These are phyloP conservation scores for Penicillium sclerotigenum DNA, from an alignment of 2,329 filamentous ascomycete species.

Conservation along the genomic window DNA sequence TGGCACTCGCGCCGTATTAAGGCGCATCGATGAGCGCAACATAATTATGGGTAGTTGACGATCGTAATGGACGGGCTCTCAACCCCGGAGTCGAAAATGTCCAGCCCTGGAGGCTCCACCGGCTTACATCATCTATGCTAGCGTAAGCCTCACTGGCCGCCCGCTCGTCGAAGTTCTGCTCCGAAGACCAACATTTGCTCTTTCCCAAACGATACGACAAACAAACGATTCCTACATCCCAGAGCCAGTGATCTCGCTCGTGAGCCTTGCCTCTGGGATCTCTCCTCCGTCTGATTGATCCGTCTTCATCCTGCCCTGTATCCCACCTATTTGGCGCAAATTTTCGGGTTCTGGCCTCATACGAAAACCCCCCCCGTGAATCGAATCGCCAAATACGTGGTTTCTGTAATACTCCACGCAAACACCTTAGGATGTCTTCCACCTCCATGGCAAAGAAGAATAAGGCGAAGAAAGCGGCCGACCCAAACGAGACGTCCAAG, in stretches of 20 bases:
- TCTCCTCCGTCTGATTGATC: constrained; percentile 16
- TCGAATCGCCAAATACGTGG: neutral
- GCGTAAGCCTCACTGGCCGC: constrained; percentile 5
- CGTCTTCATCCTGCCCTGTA: constrained; percentile 8
- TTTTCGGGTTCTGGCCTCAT: constrained; percentile 17
- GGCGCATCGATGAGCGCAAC: constrained; percentile 33
- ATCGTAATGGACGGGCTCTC: neutral
- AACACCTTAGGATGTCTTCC: constrained; percentile 40
- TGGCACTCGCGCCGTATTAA: constrained; percentile 26
- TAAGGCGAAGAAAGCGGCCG: constrained; percentile 79
- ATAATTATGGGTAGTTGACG: constrained; percentile 21
- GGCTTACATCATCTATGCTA: constrained; percentile 9
- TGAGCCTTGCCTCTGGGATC: constrained; percentile 22
- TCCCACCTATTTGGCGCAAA: constrained; percentile 17
- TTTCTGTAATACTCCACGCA: constrained; percentile 12
- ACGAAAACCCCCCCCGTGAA: neutral
- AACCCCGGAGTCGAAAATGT: constrained; percentile 8
- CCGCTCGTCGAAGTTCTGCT: constrained; percentile 11
- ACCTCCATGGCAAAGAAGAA: constrained; percentile 66
- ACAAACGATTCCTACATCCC: constrained; percentile 10
- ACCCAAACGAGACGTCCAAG: constrained; percentile 86
- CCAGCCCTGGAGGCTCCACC: neutral
- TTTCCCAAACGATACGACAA: constrained; percentile 2
- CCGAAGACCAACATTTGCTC: constrained; percentile 6
- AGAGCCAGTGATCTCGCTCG: constrained; percentile 20